Evolutionary conservation across 2,329 filamentous ascomycete species (phyloP), one percentile per base, ranked within the genome.

Genomic region (Neoscytalidium dimidiatum): DNA sequence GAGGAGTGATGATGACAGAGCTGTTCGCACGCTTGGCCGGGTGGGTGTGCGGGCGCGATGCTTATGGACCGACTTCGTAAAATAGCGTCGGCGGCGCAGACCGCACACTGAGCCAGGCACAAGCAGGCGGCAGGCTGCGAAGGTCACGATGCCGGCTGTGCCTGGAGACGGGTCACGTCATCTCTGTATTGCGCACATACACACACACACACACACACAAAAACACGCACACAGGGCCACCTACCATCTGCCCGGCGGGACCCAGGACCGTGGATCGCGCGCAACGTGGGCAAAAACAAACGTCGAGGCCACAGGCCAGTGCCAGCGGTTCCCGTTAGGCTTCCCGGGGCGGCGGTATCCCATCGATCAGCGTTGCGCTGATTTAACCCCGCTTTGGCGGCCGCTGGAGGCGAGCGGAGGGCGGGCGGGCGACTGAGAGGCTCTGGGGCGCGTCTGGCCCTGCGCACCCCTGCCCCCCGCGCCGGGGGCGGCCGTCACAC

Each of bases 181-280:
- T 52, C 49, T 31, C 48, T 28, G 53, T 26, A 57, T 57, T 57
- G 52, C 52, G 52, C 52, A 57, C 52, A 28, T n/a, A n/a, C n/a
- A n/a, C n/a, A n/a, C n/a, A n/a, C n/a, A n/a, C n/a, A n/a, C n/a
- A n/a, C n/a, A n/a, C n/a, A n/a, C n/a, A n/a, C n/a, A n/a, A n/a
- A n/a, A n/a, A n/a, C n/a, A n/a, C n/a, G n/a, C n/a, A n/a, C n/a
- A n/a, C n/a, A n/a, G n/a, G n/a, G n/a, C n/a, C n/a, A n/a, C n/a
- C n/a, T n/a, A n/a, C n/a, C n/a, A n/a, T n/a, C n/a, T n/a, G n/a
- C n/a, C 52, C 49, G 13, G 35, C 53, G 56, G 28, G 41, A 46
- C 56, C 56, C 56, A 60, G 56, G 56, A 33, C 56, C 56, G 56
- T 60, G 56, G 56, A 44, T 60, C 38, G 56, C 56, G 56, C 56